A percentile compares a stretch with the other conserved stretches of the same genome.
phyloP scores from a whole-genome alignment of 768 basidiomycete species.

The Trametes sanguinea region DNA sequence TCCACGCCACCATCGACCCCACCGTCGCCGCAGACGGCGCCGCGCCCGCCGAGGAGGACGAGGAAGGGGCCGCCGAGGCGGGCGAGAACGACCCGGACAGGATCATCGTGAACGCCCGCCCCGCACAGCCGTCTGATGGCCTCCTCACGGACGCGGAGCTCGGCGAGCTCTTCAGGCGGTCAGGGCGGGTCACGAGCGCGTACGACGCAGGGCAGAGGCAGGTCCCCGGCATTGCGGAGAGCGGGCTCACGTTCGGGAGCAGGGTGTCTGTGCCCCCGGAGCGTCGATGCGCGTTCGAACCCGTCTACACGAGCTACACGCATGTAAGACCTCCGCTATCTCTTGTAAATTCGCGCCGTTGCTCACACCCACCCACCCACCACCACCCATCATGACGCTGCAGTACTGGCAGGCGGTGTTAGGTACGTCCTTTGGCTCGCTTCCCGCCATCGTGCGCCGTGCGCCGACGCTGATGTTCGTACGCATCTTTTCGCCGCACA shows the following conservation, averaged over 20 bases:
- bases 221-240: conserved; percentile 23
- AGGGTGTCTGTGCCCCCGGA: conserved; percentile 43
- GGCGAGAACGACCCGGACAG: conserved; percentile 62
- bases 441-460: not conserved
- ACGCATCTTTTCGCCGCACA: conserved; percentile 32
- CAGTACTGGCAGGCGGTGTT: conserved; percentile 83
- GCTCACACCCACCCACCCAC: not conserved
- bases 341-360: not conserved
- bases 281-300: conserved; percentile 65
- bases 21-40: conserved; percentile 38
- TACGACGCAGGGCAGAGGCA: conserved; percentile 58
- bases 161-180: conserved; percentile 43
- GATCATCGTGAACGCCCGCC: conserved; percentile 73
- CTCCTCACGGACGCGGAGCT: conserved; percentile 66
- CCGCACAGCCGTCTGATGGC: conserved; percentile 61
- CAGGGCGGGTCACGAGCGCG: conserved; percentile 55
- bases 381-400: no score
- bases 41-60: conserved; percentile 37
- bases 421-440: conserved; percentile 45
- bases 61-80: conserved; percentile 41
- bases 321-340: conserved; percentile 25
- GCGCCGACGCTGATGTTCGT: not conserved
- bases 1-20: conserved; percentile 71
- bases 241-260: conserved; percentile 50
- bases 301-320: conserved; percentile 87